Evolutionary conservation across 106 monocot species (phyloP), one percentile per base, ranked within the genome.

Genomic region (Phalaenopsis aphrodite): DNA sequence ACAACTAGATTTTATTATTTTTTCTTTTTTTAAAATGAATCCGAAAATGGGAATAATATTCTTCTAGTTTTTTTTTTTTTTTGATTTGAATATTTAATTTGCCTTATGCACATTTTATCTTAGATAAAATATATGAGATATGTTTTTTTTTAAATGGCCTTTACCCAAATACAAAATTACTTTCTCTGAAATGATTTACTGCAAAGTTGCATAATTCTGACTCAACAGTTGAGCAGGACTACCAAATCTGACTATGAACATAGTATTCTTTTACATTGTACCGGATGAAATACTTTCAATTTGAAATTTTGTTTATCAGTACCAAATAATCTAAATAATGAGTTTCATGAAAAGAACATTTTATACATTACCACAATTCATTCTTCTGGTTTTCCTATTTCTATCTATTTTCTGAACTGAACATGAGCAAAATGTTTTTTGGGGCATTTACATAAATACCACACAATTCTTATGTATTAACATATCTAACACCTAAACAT

Each of bases 341-440:
- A 57, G 57, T 57, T 57, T 57, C 57, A 57, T 56, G 56, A 56
- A 57, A 61, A 61, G 61, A 61, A 61, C 61, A 61, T 61, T 61
- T 48, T 61, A 61, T 23, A 23, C n/a, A n/a, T 5, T 10, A 9
- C 5, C 61, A 4, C 61, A 19, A 21, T 61, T 61, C 61, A 61
- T 21, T 57, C 14, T 61, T 61, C 61, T 61, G 61, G 19, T 61
- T 61, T 5, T 61, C 61, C 61, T 23, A 21, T 61, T 6, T 61
- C n/a, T 61, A 7, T 4, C 64, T 23, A 64, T 49, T 64, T 64
- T 64, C 64, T 21, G 64, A 64, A 64, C 23, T 21, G 21, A 7
- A 5, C 23, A 21, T 49, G 10, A 49, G 9, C 48, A 48, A 7
- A 48, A 9, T 48, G 57, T 19, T 19, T 58, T 56, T 56, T 56